Evolutionary conservation across 371 early-diverging fungal genomes (phyloP), one percentile per base, ranked within the genome.

Genomic region (Blakeslea trispora): DNA sequence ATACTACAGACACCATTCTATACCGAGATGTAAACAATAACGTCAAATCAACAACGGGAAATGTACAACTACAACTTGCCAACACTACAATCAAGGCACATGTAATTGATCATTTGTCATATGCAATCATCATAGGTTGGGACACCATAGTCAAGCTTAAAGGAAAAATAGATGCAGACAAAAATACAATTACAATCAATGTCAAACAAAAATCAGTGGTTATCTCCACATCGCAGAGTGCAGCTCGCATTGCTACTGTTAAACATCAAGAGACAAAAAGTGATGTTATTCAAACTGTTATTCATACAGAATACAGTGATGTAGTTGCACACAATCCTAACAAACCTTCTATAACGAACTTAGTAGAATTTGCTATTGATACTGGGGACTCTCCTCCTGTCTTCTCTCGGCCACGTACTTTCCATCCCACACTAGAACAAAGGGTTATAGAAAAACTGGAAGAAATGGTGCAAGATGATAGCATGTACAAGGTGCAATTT

Each of bases 21-120:
- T 53, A 53, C 15, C 18, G 53, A 2, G 53, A 53, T 45, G 53
- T 53, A 11, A 53, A 53, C 19, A n/a, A 44, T 19, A 53, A 45
- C 22, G 45, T 45, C 21, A 44, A 53, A 17, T 21, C 2, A 17
- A 45, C 53, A 1, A 34, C 18, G 22, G 45, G 45, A 24, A 34
- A 19, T 7, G 45, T 44, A 18, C 13, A n/a, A 3, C n/a, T 53
- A 2, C 3, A 23, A n/a, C 9, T 53, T 13, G 24, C 28, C n/a
- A 32, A 32, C 19, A n/a, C 21, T 24, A 1, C 42, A 2, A 13
- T 43, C 10, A 1, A 53, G 11, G 53, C 19, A 1, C 53, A 53
- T 44, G 53, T 53, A 5, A 53, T 53, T 18, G n/a, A 45, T 5
- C 45, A 44, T 3, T 3, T 53, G 21, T 5, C 44, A 10, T 2